A percentile compares a stretch with the other conserved stretches of the same genome.
These are phyloP conservation scores for Cryoendolithus antarcticus DNA, from an alignment of 2,329 filamentous ascomycete genomes.

Conservation along the genomic window DNA sequence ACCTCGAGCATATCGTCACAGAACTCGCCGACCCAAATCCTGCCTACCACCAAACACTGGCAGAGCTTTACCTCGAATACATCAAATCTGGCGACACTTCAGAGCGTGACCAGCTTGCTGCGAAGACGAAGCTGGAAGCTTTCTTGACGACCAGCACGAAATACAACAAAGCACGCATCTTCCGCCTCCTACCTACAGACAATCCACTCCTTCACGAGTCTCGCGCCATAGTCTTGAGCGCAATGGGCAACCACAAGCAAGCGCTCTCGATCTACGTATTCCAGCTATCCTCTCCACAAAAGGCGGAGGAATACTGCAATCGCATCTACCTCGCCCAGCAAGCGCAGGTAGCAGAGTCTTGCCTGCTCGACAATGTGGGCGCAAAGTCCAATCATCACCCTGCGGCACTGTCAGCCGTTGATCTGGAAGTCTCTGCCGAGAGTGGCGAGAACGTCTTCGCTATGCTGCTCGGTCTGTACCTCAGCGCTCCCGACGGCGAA, in stretches of 20 bases:
- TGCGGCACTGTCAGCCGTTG: no score
- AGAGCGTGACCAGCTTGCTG: conserved; percentile 20
- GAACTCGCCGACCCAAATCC: conserved; percentile 76
- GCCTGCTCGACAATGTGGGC: conserved; percentile 9
- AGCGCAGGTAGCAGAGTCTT: conserved; percentile 14
- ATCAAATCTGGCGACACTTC: conserved; percentile 31
- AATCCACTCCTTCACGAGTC: conserved; percentile 79
- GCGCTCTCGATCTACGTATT: conserved; percentile 95
- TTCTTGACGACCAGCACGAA: conserved; percentile 67
- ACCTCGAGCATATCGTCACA: conserved; percentile 80
- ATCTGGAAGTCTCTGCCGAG: no score
- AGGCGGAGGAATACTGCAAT: conserved; percentile 98
- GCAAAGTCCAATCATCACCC: no score
- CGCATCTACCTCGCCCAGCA: conserved; percentile 52
- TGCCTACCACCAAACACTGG: conserved; percentile 75
- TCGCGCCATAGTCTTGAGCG: conserved; percentile 79
- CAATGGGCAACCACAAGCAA: conserved; percentile 91
- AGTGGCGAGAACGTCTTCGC: conserved; percentile 63
- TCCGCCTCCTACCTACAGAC: conserved; percentile 65
- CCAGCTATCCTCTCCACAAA: conserved; percentile 71
- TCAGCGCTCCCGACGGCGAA: conserved; percentile 63
- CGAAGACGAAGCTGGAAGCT: conserved; percentile 49
- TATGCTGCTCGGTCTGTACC: conserved; percentile 76
- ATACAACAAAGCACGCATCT: conserved; percentile 56
- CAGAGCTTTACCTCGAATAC: conserved; percentile 55